Evolutionary conservation across 768 basidiomycete species (phyloP), one percentile per base, ranked within the genome.

Genomic region (Leucosporidium scottii): DNA sequence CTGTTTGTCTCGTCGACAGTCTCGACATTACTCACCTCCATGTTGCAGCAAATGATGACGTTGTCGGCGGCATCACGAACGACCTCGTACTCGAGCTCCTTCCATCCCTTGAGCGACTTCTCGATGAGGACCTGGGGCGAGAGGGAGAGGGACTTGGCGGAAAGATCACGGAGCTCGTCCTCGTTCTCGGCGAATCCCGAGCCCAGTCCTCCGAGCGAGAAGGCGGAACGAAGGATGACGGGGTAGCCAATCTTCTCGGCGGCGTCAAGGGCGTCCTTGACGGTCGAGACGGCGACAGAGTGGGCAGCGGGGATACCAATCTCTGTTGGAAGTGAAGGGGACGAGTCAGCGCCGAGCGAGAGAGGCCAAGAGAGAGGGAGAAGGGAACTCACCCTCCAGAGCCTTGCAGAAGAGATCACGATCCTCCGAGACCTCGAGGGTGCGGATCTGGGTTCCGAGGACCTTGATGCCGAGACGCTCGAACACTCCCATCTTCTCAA

Each of bases 41-140:
- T 94, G 79, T 93, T 93, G 81, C 94, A 98, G 81, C 93, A 97
- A 75, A 97, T 98, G 79, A 99, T 99, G 31, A 93, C 97, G 82
- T 98, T 73, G 80, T 99, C 96, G 60, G 94, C 94, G 73, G 84
- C 93, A 78, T 99, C 96, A 62, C 96, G 89, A 75, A 98, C 96
- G 69, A 99, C 96, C 78, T 99, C 96, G 74, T 98, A 99, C 80
- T 99, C 96, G 70, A 98, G 84, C 80, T 99, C 96, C 78, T 99
- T 99, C 96, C 96, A 99, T 36, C 96, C 96, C 80, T 98, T 98
- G 88, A 99, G 90, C 74, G 89, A 91, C 59, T 93, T 89, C 80
- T 98, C 96, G 71, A 99, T 93, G 65, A 99, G 84, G 54, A 98
- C 90, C 78, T 98, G 96, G 57, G 96, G 94, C 73, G 87, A 89